These are phyloP conservation scores for Sporothrix schenckii DNA, from an alignment of 2,329 filamentous ascomycete species.

Conservation along the genomic window DNA sequence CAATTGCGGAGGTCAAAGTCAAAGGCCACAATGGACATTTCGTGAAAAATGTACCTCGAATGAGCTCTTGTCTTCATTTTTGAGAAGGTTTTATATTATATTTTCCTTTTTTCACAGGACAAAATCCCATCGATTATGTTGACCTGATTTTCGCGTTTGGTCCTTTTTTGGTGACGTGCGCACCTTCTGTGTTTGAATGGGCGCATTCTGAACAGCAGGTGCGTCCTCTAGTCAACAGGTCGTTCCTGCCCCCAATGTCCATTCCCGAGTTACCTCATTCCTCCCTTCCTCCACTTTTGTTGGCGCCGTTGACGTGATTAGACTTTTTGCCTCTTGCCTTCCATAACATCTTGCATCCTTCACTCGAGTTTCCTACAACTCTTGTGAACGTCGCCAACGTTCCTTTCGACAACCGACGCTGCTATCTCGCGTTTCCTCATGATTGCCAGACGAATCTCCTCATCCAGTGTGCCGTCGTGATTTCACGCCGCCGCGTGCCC, in stretches of 20 bases:
- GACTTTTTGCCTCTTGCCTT: constrained; percentile 19
- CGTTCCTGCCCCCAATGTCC: background rate
- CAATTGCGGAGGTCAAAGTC: background rate
- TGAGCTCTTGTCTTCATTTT: background rate
- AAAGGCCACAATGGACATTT: background rate
- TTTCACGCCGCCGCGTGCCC: background rate
- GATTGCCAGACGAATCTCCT: background rate
- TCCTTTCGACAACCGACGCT: background rate
- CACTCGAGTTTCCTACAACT: background rate
- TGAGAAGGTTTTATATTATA: background rate
- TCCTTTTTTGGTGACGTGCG: background rate
- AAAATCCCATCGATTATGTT: background rate
- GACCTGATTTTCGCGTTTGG: no score
- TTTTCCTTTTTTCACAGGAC: background rate
- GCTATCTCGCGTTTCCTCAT: background rate
- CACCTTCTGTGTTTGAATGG: background rate
- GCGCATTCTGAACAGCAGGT: background rate
- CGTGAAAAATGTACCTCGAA: background rate
- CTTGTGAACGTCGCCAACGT: background rate
- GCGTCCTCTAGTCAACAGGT: constrained; percentile 1
- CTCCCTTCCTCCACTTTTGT: constrained; percentile 5
- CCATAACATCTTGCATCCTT: no score
- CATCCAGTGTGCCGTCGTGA: background rate
- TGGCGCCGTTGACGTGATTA: constrained; percentile 26
- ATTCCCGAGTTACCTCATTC: background rate